A percentile compares a stretch with the other conserved stretches of the same genome.
Evolutionary conservation across 1,284 basidiomycete species (phyloP).

Genomic region (Filobasidium uniguttulatum): DNA sequence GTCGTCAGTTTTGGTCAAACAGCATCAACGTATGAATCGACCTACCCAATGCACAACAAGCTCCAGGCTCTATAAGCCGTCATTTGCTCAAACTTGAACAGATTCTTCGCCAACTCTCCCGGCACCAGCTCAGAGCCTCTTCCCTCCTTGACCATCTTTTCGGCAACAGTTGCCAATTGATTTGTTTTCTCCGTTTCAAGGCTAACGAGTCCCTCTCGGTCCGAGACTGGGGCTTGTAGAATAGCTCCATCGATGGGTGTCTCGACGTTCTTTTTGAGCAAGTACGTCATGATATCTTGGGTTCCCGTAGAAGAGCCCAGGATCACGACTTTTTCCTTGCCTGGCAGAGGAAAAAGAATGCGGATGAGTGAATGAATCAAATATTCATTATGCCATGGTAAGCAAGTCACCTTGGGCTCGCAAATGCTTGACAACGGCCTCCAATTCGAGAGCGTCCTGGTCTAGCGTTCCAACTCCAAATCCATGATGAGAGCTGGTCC

Average conservation of each 20-base stretch:
- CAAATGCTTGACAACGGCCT: conserved; percentile 26
- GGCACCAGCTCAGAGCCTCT: conserved; percentile 21
- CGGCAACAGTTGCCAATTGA: conserved; percentile 18
- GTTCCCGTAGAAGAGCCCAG: conserved; percentile 38
- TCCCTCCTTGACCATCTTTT: conserved; percentile 23
- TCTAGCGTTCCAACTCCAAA: conserved; percentile 29
- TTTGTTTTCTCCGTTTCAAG: conserved; percentile 14
- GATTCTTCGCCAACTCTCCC: conserved; percentile 17
- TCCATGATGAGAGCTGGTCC: conserved; percentile 29
- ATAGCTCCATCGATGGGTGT: conserved; percentile 29
- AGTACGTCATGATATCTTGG: conserved; percentile 35
- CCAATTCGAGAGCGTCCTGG: conserved; percentile 28
- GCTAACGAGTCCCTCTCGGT: conserved; percentile 26
- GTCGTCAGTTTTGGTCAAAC: not conserved
- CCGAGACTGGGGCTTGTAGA: conserved; percentile 36
- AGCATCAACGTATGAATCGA: not conserved
- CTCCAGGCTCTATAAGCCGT: conserved; percentile 29
- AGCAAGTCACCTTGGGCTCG: conserved; percentile 18
- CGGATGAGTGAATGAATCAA: not conserved
- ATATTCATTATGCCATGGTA: not conserved
- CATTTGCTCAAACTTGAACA: conserved; percentile 18
- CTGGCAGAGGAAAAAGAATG: conserved; percentile 9
- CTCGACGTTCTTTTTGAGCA: conserved; percentile 17
- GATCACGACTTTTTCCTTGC: conserved; percentile 22
- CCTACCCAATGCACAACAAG: conserved; percentile 26